Conservation (phyloP, 495 filamentous ascomycete species). For the Pyronema domesticum region DNA sequence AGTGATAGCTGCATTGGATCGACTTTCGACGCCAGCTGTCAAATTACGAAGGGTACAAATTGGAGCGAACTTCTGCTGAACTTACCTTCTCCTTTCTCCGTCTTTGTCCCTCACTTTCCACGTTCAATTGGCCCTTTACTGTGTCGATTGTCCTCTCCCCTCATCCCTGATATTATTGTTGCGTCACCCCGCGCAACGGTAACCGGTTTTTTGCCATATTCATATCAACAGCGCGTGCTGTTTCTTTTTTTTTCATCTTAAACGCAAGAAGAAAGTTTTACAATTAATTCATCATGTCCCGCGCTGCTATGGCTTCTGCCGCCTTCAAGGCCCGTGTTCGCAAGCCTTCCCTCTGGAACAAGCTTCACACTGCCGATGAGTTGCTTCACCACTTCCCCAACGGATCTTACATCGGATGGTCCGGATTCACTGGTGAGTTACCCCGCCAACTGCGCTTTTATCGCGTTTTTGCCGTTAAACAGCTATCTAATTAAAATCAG, state of each 20-base stretch:
- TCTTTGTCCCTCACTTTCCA: not conserved
- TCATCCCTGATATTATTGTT: not conserved
- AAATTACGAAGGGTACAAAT: not conserved
- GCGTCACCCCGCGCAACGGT: not conserved
- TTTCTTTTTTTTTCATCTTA: not conserved
- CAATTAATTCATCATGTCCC: constrained; percentile 10
- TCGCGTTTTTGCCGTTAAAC: not conserved
- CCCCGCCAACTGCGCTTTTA: constrained; percentile 26
- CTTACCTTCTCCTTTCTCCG: not conserved
- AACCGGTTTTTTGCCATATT: not conserved
- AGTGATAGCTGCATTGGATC: not conserved
- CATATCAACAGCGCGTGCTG: not conserved
- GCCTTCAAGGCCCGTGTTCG: constrained; percentile 56
- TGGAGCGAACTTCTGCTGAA: not conserved
- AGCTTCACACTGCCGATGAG: constrained; percentile 63
- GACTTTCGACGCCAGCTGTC: constrained; percentile 3
- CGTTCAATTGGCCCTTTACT: not conserved
- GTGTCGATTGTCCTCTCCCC: not conserved
- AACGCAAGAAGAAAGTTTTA: not conserved
- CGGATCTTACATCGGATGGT: constrained; percentile 73
- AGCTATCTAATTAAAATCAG: not conserved
- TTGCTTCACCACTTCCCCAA: constrained; percentile 64
- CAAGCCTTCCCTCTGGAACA: constrained; percentile 60
- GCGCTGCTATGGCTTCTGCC: constrained; percentile 41
- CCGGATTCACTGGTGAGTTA: constrained; percentile 53